Conservation (phyloP, 805 yeast genomes). For the Zygoascus ofunaensis region DNA sequence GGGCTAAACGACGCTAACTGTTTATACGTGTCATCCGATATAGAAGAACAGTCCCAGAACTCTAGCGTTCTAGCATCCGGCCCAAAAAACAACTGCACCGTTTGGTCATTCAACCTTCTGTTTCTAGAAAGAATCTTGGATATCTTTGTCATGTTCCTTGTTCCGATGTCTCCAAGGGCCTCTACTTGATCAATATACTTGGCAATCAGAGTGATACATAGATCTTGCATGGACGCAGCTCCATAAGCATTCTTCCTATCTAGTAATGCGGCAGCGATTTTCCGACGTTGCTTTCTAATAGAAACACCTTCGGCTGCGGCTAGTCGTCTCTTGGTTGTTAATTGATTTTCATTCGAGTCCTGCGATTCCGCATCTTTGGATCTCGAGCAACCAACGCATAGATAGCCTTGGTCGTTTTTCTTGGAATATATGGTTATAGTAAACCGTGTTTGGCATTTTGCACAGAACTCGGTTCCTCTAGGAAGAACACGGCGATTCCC, state of each 20-base stretch:
- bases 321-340: not conserved
- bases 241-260: constrained; percentile 60
- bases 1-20: constrained; percentile 76
- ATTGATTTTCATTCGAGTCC: not conserved
- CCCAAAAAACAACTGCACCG: constrained; percentile 64
- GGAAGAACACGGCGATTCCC: constrained; percentile 31
- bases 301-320: constrained; percentile 25
- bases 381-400: constrained; percentile 55
- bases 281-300: constrained; percentile 66
- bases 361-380: not conserved
- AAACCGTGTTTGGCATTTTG: constrained; percentile 52
- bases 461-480: constrained; percentile 53
- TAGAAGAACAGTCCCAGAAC: constrained; percentile 88
- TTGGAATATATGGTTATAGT: constrained; percentile 60
- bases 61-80: constrained; percentile 49
- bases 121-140: constrained; percentile 72
- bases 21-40: constrained; percentile 54
- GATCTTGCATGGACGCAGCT: constrained; percentile 55
- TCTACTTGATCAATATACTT: constrained; percentile 66
- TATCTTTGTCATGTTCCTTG: constrained; percentile 58
- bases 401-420: constrained; percentile 32
- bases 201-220: constrained; percentile 63
- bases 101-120: constrained; percentile 64
- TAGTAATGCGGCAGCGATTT: constrained; percentile 73
- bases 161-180: constrained; percentile 79